These are phyloP conservation scores for Logfia minima DNA, from an alignment of 129 eudicot species.

Conservation along the genomic window DNA sequence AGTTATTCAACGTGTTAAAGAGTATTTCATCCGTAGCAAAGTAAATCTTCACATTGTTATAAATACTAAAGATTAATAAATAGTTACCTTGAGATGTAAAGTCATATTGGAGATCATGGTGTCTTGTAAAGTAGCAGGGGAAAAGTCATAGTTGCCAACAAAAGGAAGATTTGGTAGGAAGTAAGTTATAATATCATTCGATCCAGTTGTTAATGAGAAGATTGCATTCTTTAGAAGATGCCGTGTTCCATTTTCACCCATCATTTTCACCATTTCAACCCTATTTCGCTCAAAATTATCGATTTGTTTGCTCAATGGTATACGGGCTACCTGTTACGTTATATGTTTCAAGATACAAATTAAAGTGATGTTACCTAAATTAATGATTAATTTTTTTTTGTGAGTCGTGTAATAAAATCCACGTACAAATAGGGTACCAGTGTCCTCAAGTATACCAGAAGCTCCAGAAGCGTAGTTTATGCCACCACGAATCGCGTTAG, in stretches of 20 bases:
- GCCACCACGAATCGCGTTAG: slow-evolving; percentile 42
- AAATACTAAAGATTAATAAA: background rate
- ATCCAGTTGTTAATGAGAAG: slow-evolving; percentile 62
- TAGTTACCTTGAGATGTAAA: slow-evolving; percentile 54
- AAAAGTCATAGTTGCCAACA: slow-evolving; percentile 32
- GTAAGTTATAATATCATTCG: slow-evolving; percentile 58
- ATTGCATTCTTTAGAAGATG: slow-evolving; percentile 46
- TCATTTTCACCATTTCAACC: slow-evolving; percentile 39
- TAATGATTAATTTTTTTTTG: too few relatives aligned
- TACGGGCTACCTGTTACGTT: slow-evolving; percentile 47
- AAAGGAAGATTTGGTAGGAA: slow-evolving; percentile 58
- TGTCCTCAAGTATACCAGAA: slow-evolving; percentile 59
- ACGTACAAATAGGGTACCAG: slow-evolving; percentile 58
- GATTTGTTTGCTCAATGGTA: slow-evolving; percentile 52
- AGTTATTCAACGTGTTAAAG: too few relatives aligned
- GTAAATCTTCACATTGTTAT: background rate
- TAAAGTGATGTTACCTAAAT: background rate
- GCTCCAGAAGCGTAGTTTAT: slow-evolving; percentile 66
- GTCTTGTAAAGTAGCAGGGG: slow-evolving; percentile 48
- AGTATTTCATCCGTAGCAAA: background rate
- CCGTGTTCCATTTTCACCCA: slow-evolving; percentile 50
- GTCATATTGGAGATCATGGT: slow-evolving; percentile 61
- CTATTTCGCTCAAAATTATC: slow-evolving; percentile 47
- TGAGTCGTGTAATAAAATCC: background rate
- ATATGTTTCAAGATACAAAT: background rate